Evolutionary conservation across 768 basidiomycete species (phyloP).

Genomic region (Rhizopogon vinicolor): DNA sequence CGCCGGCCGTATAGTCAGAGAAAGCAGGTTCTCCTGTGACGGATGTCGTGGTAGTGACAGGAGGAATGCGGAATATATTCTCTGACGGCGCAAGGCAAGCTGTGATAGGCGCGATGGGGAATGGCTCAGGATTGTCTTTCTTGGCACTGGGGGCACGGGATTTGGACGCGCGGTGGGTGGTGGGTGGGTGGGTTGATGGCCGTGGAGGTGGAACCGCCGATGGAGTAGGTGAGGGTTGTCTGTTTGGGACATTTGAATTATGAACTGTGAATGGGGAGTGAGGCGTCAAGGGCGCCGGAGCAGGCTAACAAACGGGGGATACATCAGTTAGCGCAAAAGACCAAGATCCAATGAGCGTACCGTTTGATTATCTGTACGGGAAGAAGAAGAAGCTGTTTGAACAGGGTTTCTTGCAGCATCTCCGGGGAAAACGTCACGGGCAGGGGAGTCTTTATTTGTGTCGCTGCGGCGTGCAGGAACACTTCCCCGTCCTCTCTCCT

Average conservation of each 20-base stretch:
- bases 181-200: slow-evolving; percentile 8
- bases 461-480: slow-evolving; percentile 13
- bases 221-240: slow-evolving; percentile 24
- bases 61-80: slow-evolving; percentile 22
- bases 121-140: slow-evolving; percentile 21
- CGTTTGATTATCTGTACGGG: slow-evolving; percentile 14
- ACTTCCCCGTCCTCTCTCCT: slow-evolving; percentile 32
- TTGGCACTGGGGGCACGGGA: slow-evolving; percentile 22
- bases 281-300: slow-evolving; percentile 24
- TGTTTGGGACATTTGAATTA: slow-evolving; percentile 9
- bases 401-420: slow-evolving; percentile 13
- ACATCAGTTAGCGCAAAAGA: slow-evolving; percentile 5
- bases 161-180: slow-evolving; percentile 23
- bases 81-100: slow-evolving; percentile 24
- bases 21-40: slow-evolving; percentile 25
- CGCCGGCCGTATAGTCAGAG: slow-evolving; percentile 42
- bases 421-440: slow-evolving; percentile 13
- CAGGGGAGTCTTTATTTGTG: slow-evolving; percentile 12
- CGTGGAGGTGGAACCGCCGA: slow-evolving; percentile 10
- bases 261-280: slow-evolving; percentile 24
- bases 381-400: slow-evolving; percentile 10
- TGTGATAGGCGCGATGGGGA: slow-evolving; percentile 14
- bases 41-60: slow-evolving; percentile 17
- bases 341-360: slow-evolving; percentile 22
- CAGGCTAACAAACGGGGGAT: slow-evolving; percentile 7